A percentile compares a stretch with the other conserved stretches of the same genome.
Evolutionary conservation across 2,329 filamentous ascomycete species (phyloP).

Genomic region (Raffaelea arxii): DNA sequence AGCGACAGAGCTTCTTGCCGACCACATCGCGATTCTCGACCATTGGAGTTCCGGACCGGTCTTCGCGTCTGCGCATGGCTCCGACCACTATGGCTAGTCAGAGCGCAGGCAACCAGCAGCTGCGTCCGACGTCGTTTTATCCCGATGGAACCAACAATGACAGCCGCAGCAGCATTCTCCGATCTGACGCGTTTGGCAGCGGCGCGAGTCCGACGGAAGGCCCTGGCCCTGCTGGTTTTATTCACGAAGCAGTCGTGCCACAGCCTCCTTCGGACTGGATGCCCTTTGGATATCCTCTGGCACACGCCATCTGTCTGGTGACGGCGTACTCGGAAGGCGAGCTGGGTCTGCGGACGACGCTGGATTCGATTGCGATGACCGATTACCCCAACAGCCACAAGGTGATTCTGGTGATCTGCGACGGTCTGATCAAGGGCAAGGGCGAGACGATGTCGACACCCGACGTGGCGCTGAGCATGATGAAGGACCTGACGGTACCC

Average conservation of each 20-base stretch:
- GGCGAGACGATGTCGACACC: conserved; percentile 82
- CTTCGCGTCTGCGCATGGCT: conserved; percentile 36
- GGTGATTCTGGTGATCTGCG: conserved; percentile 89
- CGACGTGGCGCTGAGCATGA: conserved; percentile 84
- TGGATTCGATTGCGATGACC: conserved; percentile 93
- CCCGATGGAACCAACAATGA: conserved; percentile 51
- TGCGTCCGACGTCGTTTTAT: conserved; percentile 65
- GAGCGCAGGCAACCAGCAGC: conserved; percentile 60
- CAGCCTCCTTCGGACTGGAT: conserved; percentile 96
- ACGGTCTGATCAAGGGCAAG: conserved; percentile 94
- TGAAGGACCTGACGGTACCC: conserved; percentile 77
- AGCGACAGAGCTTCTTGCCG: conserved; percentile 81
- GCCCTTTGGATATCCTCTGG: conserved; percentile 89
- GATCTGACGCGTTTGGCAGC: conserved; percentile 43
- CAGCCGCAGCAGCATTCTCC: conserved; percentile 57
- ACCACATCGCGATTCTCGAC: conserved; percentile 92
- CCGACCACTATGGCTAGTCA: conserved; percentile 97
- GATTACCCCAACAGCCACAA: conserved; percentile 99
- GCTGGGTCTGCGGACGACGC: conserved; percentile 81
- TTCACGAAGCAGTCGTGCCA: conserved; percentile 90
- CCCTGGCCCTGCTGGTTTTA: conserved; percentile 82
- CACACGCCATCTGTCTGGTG: conserved; percentile 87
- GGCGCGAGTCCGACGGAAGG: conserved; percentile 53
- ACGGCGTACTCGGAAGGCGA: conserved; percentile 96
- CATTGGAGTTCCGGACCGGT: conserved; percentile 67